Percentiles rank a stretch among this genome's conserved stretches.
Conservation (phyloP, 768 basidiomycete species). For the Sarcomyxa edulis region DNA sequence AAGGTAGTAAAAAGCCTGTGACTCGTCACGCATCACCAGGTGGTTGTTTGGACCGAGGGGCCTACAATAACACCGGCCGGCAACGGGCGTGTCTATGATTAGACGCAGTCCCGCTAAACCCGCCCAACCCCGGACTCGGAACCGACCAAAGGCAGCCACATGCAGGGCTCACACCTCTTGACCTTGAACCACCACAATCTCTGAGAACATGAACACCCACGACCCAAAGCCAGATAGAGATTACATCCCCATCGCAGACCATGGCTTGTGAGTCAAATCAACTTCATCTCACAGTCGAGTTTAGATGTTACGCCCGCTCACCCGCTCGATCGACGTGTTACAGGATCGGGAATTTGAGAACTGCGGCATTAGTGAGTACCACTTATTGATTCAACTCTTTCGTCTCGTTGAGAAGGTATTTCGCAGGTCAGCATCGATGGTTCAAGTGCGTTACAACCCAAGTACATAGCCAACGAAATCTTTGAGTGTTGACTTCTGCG, state of each 20-base stretch:
- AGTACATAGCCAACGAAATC: background rate
- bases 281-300: background rate
- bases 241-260: conserved; percentile 74
- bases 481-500: background rate
- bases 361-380: conserved; percentile 54
- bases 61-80: too few relatives aligned
- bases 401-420: too few relatives aligned
- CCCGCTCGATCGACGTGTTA: conserved; percentile 3
- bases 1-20: too few relatives aligned
- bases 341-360: conserved; percentile 81
- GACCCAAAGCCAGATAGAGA: conserved; percentile 52
- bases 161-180: too few relatives aligned
- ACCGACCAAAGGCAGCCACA: too few relatives aligned
- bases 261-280: conserved; percentile 57
- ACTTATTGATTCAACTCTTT: background rate
- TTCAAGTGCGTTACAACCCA: conserved; percentile 44
- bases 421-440: conserved; percentile 66
- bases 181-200: too few relatives aligned
- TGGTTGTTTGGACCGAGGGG: too few relatives aligned
- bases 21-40: too few relatives aligned
- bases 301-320: background rate
- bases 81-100: too few relatives aligned
- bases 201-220: conserved; percentile 45
- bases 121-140: too few relatives aligned
- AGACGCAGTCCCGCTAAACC: too few relatives aligned